phyloP scores from a whole-genome alignment of 2,329 filamentous ascomycete genomes.

The Trichoderma harzianum region DNA sequence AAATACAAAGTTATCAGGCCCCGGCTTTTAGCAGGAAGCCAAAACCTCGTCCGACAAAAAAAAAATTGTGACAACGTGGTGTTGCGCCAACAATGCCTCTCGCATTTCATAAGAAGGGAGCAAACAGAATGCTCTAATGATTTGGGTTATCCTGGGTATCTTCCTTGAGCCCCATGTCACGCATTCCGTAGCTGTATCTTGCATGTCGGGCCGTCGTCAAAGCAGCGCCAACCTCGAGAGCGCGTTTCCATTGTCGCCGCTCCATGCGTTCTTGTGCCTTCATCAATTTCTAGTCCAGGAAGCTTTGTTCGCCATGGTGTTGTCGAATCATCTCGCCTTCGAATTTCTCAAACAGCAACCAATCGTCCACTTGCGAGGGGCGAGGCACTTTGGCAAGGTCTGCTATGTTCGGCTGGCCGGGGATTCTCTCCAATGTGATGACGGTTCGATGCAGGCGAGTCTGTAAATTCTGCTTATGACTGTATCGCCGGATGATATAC shows the following conservation, averaged over 20 bases:
- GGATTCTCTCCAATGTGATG: conserved; percentile 45
- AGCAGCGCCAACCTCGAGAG: conserved; percentile 27
- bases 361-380: conserved; percentile 57
- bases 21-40: not conserved
- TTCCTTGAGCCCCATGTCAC: not conserved
- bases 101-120: not conserved
- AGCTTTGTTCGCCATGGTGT: conserved; percentile 37
- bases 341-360: conserved; percentile 47
- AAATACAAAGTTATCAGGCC: not conserved
- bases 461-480: conserved; percentile 39
- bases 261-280: conserved; percentile 31
- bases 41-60: not conserved
- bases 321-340: conserved; percentile 42
- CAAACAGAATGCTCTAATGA: not conserved
- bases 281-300: conserved; percentile 40
- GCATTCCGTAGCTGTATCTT: conserved; percentile 8
- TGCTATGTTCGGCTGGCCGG: conserved; percentile 41
- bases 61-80: not conserved
- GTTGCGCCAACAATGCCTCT: not conserved
- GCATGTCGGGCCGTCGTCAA: conserved; percentile 21
- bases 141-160: not conserved
- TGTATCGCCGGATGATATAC: conserved; percentile 48
- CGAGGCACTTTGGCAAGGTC: conserved; percentile 45
- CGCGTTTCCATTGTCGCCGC: conserved; percentile 28
- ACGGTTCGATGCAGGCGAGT: conserved; percentile 43